Conservation (phyloP, 1,284 basidiomycete species). For the Termitomyces sp. region DNA sequence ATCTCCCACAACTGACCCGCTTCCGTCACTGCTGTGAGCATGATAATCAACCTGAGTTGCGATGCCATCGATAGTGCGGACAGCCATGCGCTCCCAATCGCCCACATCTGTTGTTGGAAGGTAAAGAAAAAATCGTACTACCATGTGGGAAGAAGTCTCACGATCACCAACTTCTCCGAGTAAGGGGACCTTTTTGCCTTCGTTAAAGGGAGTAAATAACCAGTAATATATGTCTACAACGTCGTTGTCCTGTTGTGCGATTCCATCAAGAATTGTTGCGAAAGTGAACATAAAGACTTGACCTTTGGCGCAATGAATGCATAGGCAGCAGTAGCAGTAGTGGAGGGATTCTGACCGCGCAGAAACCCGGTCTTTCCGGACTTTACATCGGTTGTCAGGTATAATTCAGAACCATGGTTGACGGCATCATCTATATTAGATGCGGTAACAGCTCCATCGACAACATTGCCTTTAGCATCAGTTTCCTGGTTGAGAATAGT, state of each 20-base stretch:
- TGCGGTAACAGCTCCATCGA: constrained; percentile 9
- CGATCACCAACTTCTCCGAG: constrained; percentile 16
- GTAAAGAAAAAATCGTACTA: neutral
- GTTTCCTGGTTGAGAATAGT: constrained; percentile 6
- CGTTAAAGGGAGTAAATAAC: constrained; percentile 17
- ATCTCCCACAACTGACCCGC: constrained; percentile 6
- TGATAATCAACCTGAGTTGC: constrained; percentile 18
- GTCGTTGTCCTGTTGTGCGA: constrained; percentile 10
- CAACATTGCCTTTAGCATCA: constrained; percentile 13
- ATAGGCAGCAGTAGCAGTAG: constrained; percentile 10
- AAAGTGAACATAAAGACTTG: neutral
- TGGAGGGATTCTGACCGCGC: constrained; percentile 17
- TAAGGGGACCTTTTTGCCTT: constrained; percentile 15
- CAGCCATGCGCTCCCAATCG: constrained; percentile 19
- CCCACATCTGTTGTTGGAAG: constrained; percentile 15
- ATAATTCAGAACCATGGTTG: constrained; percentile 12
- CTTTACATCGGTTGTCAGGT: constrained; percentile 13
- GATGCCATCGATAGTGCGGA: constrained; percentile 16
- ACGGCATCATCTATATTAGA: constrained; percentile 10
- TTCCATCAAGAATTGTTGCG: neutral
- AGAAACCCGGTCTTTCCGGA: constrained; percentile 15
- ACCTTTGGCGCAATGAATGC: constrained; percentile 18
- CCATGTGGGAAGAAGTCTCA: neutral
- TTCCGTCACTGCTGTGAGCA: constrained; percentile 15
- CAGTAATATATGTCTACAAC: constrained; percentile 17